phyloP scores from a whole-genome alignment of 305 asterid species.

The Fraxinus paxiana region DNA sequence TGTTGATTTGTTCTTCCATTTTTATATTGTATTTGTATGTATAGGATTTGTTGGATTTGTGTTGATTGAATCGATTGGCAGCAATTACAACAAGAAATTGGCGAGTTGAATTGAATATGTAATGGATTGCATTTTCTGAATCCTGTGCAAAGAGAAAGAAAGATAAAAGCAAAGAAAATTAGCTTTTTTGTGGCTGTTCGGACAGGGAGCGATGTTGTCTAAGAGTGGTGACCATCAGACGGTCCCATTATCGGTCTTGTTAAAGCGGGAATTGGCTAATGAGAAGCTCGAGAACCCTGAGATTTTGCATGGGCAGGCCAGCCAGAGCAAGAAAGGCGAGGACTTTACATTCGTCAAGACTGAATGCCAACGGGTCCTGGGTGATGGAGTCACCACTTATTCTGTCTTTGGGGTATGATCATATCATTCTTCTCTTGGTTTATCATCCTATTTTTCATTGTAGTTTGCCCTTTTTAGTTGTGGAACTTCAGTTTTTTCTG shows the following conservation, averaged over 20 bases:
- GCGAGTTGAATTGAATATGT: slow-evolving; percentile 27
- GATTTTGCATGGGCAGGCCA: slow-evolving; percentile 67
- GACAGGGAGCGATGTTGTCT: slow-evolving; percentile 53
- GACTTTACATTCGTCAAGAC: slow-evolving; percentile 80
- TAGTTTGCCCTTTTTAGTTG: not conserved
- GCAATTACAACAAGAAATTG: slow-evolving; percentile 23
- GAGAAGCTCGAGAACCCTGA: slow-evolving; percentile 94
- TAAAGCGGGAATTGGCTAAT: slow-evolving; percentile 83
- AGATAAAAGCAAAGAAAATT: slow-evolving; percentile 14
- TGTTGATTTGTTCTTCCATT: slow-evolving; percentile 1
- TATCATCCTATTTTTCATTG: slow-evolving; percentile 5
- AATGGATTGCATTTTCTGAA: slow-evolving; percentile 20
- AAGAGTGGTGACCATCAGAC: slow-evolving; percentile 72
- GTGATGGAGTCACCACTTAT: slow-evolving; percentile 81
- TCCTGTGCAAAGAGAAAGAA: slow-evolving; percentile 16
- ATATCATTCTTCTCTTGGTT: not conserved
- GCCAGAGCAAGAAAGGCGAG: slow-evolving; percentile 92
- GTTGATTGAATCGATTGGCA: slow-evolving; percentile 35
- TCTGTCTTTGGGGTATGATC: slow-evolving; percentile 77
- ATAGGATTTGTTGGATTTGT: slow-evolving; percentile 30
- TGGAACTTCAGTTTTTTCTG: slow-evolving; percentile 6
- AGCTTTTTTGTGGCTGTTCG: slow-evolving; percentile 25
- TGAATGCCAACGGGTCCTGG: slow-evolving; percentile 76
- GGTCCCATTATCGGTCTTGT: slow-evolving; percentile 80
- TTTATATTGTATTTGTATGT: slow-evolving; percentile 4